Base-by-base conservation (phyloP, 129 eudicot genomes). In the Erigeron canadensis region DNA sequence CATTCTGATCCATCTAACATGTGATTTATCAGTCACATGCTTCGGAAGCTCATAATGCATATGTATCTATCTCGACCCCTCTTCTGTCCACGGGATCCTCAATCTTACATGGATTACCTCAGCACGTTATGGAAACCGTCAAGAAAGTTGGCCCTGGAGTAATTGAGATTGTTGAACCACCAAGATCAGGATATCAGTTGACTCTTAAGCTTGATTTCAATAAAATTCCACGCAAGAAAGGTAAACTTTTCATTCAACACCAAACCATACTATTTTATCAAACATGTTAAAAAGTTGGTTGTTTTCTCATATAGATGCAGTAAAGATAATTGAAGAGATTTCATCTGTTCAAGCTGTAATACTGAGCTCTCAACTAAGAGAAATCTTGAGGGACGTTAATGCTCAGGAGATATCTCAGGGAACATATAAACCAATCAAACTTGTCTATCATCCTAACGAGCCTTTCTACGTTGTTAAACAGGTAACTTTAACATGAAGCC, bases 391-490 rank as follows among this genome's bases (percentile, higher is more conserved):
- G 81, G 79, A 77, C 70, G 87, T 86, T 58, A 82, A 70, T 17
- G 76, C 82, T 0, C 81, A 81, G 16, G 92, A 86, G 65, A 69
- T 79, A 44, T 79, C 87, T 68, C 76, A 67, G 65, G 94, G 86
- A 54, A 77, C 71, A 43, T 83, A 81, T 69, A 90, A 75, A 74
- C 99, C 99, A 41, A 79, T 95, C 81, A 95, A 84, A 74, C 88
- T 95, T 66, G 77, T 81, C 19, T 95, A 95, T 71, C 97, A 88
- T 79, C 97, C 97, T 47, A 76, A 84, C 59, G 99, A 95, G 67
- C 91, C 99, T 53, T 87, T 95, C 80, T 95, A 84, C 69, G 82
- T 95, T 23, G 86, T 88, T 82, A 90, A 83, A 76, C 89, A 90
- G 99, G 99, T 90, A 82, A 42, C 0, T 37, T 74, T 39, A 43